These are phyloP conservation scores for Phytophthora kernoviae DNA, from an alignment of 352 stramenopile genomes.

Conservation along the genomic window DNA sequence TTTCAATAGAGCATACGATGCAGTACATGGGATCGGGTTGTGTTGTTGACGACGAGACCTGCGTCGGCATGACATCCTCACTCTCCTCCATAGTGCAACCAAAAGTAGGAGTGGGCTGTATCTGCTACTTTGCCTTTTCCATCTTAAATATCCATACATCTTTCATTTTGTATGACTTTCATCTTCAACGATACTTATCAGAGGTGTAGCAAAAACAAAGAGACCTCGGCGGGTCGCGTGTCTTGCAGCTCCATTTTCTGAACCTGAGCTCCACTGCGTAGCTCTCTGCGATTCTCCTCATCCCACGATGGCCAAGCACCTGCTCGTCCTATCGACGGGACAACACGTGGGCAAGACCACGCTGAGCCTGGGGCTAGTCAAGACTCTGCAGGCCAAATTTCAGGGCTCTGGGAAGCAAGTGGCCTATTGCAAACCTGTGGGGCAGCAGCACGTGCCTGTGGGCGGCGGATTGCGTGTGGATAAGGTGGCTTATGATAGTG, in stretches of 20 bases:
- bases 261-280: no score
- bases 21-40: slow-evolving; percentile 33
- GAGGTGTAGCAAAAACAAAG: no score
- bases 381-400: slow-evolving; percentile 93
- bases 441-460: slow-evolving; percentile 92
- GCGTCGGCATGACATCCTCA: slow-evolving; percentile 35
- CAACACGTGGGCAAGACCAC: slow-evolving; percentile 99
- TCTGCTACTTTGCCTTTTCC: no score
- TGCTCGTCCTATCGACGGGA: slow-evolving; percentile 89
- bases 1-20: slow-evolving; percentile 64
- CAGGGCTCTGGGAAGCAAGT: slow-evolving; percentile 59
- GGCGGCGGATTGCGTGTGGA: slow-evolving; percentile 85
- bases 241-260: slow-evolving; percentile 12
- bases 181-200: no score
- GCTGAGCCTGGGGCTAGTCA: slow-evolving; percentile 93
- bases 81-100: not conserved
- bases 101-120: no score
- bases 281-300: not conserved
- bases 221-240: no score
- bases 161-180: no score
- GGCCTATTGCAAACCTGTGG: slow-evolving; percentile 96
- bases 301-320: slow-evolving; percentile 61
- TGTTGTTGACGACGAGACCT: slow-evolving; percentile 12
- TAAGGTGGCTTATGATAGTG: slow-evolving; percentile 70
- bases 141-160: no score